phyloP scores from a whole-genome alignment of 139 green algal genomes.

The Chlorella sp. region DNA sequence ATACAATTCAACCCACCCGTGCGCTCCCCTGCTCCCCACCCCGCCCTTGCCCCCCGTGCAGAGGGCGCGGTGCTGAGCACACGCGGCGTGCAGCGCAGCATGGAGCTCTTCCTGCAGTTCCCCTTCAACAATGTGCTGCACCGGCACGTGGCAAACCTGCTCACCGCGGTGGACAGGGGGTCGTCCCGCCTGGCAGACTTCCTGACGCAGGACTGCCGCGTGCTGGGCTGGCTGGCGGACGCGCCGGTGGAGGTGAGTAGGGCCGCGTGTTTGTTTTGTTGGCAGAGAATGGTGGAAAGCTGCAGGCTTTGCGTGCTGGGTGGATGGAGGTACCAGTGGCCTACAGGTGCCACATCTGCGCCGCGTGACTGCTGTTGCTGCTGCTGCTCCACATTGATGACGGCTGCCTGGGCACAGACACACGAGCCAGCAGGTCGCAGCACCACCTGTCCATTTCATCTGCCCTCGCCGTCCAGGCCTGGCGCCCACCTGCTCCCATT shows the following conservation, averaged over 20 bases:
- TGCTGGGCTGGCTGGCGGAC: constrained; percentile 73
- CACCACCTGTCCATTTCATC: not conserved
- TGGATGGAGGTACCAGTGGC: not conserved
- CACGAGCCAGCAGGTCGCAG: too few relatives aligned
- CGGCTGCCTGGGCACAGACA: too few relatives aligned
- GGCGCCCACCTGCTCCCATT: too few relatives aligned
- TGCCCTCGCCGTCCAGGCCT: too few relatives aligned
- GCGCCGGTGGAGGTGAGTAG: constrained; percentile 59
- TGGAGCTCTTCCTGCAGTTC: constrained; percentile 81
- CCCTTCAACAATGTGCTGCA: constrained; percentile 96
- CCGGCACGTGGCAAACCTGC: constrained; percentile 70
- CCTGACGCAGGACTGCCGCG: constrained; percentile 68
- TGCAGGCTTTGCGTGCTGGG: not conserved
- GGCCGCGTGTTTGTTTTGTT: not conserved
- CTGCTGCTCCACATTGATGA: not conserved
- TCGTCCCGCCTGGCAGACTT: constrained; percentile 63
- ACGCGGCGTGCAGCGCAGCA: constrained; percentile 58
- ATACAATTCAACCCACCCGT: not conserved
- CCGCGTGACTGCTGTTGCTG: not conserved
- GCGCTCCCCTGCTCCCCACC: not conserved
- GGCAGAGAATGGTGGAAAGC: not conserved
- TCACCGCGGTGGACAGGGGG: constrained; percentile 54
- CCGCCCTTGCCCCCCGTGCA: not conserved
- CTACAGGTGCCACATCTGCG: not conserved
- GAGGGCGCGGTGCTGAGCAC: constrained; percentile 56